A percentile compares a stretch with the other conserved stretches of the same genome.
These are phyloP conservation scores for Argentina anserina DNA, from an alignment of 306 rosid genomes.

Conservation along the genomic window DNA sequence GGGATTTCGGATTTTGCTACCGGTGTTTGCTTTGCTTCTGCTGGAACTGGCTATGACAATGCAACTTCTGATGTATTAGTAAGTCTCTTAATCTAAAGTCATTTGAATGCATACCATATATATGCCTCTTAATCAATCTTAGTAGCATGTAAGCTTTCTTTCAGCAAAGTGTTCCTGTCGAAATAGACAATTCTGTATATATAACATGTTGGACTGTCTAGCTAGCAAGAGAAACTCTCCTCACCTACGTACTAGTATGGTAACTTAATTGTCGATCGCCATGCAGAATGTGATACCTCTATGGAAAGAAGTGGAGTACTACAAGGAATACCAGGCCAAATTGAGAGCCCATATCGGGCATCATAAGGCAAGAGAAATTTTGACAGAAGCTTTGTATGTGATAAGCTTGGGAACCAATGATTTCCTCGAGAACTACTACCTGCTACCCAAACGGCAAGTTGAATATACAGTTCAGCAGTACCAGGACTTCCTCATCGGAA, in stretches of 20 bases:
- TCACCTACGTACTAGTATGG: neutral
- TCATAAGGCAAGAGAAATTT: conserved; percentile 35
- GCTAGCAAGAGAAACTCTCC: too few species aligned
- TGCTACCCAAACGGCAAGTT: conserved; percentile 34
- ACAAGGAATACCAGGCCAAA: conserved; percentile 53
- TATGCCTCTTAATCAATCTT: neutral
- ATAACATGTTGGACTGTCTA: neutral
- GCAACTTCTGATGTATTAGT: conserved; percentile 46
- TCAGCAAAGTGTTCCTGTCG: too few species aligned
- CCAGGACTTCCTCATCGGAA: conserved; percentile 42
- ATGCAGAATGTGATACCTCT: conserved; percentile 75
- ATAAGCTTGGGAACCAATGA: conserved; percentile 74
- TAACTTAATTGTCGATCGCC: neutral
- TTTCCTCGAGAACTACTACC: conserved; percentile 66
- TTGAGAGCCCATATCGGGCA: conserved; percentile 45
- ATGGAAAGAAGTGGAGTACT: conserved; percentile 67
- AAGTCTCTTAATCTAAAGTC: conserved; percentile 14
- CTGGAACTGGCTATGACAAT: conserved; percentile 54
- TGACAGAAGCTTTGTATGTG: conserved; percentile 47
- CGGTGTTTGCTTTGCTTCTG: conserved; percentile 57
- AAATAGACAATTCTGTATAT: too few species aligned
- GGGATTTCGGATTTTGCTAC: conserved; percentile 39
- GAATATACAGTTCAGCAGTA: conserved; percentile 41
- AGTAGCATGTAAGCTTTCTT: neutral
- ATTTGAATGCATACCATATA: neutral